Conservation (phyloP, 345 rosid species). For the Balakata baccata region DNA sequence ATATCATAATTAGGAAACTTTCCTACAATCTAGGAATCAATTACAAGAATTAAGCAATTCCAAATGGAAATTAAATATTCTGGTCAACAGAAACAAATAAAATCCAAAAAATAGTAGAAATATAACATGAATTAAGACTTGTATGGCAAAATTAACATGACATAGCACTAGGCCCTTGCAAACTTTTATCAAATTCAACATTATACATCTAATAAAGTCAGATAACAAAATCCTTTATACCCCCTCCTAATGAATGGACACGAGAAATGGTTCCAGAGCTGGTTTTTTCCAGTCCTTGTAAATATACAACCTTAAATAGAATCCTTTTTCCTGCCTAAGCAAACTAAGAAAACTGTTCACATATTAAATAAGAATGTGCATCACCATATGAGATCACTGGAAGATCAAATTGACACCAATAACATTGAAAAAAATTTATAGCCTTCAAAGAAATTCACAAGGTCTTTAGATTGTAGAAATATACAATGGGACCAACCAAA, state of each 20-base stretch:
- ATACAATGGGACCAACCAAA: not conserved
- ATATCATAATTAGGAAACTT: too few species aligned
- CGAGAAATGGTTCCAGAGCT: not conserved
- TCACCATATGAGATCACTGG: not conserved
- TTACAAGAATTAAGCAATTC: too few species aligned
- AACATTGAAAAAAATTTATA: not conserved
- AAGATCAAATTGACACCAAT: slow-evolving; percentile 1
- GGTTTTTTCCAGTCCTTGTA: not conserved
- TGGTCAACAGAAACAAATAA: not conserved
- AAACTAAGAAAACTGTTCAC: not conserved
- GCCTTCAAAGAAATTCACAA: not conserved
- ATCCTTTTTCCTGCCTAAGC: not conserved
- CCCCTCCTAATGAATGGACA: not conserved
- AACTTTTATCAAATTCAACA: not conserved
- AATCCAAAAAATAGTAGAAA: not conserved
- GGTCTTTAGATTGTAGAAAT: not conserved
- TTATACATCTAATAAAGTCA: not conserved
- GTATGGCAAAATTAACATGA: slow-evolving; percentile 1
- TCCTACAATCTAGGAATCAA: too few species aligned
- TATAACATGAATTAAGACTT: not conserved
- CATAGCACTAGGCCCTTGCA: not conserved
- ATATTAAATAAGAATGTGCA: not conserved
- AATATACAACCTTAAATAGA: not conserved
- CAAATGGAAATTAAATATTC: too few species aligned
- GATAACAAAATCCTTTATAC: not conserved